Evolutionary conservation across 805 yeast genomes (phyloP).

Genomic region (Teunomyces gatunensis): DNA sequence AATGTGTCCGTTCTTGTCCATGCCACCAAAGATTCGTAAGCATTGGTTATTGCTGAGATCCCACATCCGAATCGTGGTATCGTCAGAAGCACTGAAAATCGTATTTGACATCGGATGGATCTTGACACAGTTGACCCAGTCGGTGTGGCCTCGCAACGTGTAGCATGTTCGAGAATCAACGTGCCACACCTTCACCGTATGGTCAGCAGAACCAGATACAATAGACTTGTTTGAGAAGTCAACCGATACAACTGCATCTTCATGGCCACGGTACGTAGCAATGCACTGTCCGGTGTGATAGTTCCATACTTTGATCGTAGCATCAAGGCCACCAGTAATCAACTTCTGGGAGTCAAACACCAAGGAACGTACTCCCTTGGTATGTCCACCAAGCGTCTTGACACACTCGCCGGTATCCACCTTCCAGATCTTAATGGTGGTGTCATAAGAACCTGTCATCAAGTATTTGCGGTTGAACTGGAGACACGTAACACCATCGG

Average conservation of each 20-base stretch:
- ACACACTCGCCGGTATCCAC: slow-evolving; percentile 73
- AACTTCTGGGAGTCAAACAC: slow-evolving; percentile 86
- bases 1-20: slow-evolving; percentile 75
- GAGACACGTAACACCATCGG: slow-evolving; percentile 84
- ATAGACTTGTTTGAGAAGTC: slow-evolving; percentile 78
- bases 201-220: slow-evolving; percentile 92
- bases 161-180: slow-evolving; percentile 90
- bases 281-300: slow-evolving; percentile 92
- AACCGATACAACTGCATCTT: slow-evolving; percentile 78
- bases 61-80: slow-evolving; percentile 93
- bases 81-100: slow-evolving; percentile 86
- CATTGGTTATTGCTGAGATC: slow-evolving; percentile 79
- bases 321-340: slow-evolving; percentile 89
- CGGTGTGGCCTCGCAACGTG: slow-evolving; percentile 89
- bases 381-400: slow-evolving; percentile 82
- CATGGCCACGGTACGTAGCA: slow-evolving; percentile 91
- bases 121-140: slow-evolving; percentile 88
- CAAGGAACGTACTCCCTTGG: slow-evolving; percentile 79
- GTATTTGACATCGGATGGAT: slow-evolving; percentile 77
- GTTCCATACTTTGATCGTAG: slow-evolving; percentile 93
- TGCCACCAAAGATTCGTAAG: slow-evolving; percentile 73
- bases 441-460: slow-evolving; percentile 91
- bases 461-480: slow-evolving; percentile 74
- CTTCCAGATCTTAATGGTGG: slow-evolving; percentile 92
- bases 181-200: slow-evolving; percentile 93